phyloP scores from a whole-genome alignment of 73 alveolate genomes.

The Paraurostyla sp. region DNA sequence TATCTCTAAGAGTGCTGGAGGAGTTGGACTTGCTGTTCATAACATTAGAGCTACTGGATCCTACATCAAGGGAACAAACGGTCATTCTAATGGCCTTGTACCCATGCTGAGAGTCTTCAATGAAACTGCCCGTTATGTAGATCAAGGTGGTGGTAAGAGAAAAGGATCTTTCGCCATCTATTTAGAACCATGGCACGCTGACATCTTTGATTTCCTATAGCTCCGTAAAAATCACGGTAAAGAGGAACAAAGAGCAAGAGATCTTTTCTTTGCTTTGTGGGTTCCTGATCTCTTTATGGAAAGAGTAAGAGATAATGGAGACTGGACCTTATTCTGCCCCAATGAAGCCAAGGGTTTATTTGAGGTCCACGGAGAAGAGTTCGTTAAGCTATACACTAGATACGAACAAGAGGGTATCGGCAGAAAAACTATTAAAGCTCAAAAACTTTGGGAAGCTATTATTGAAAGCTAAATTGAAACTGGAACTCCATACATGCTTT shows the following conservation, averaged over 20 bases:
- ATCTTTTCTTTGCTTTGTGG: constrained; percentile 97
- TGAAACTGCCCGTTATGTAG: constrained; percentile 96
- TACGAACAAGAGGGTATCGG: constrained; percentile 93
- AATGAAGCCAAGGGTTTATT: constrained; percentile 92
- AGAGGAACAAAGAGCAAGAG: constrained; percentile 97
- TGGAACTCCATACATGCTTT: constrained; percentile 96
- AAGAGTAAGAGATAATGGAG: constrained; percentile 91
- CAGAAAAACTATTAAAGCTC: constrained; percentile 91
- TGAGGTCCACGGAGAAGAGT: constrained; percentile 93
- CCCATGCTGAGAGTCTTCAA: constrained; percentile 98
- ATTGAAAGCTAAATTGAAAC: constrained; percentile 95
- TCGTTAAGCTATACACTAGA: constrained; percentile 83
- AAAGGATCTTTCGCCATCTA: constrained; percentile 98
- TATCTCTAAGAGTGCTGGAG: constrained; percentile 96
- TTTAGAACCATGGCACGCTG: constrained; percentile 99
- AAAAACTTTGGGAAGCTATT: constrained; percentile 91
- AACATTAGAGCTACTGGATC: constrained; percentile 91
- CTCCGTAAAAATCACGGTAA: constrained; percentile 95
- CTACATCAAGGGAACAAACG: constrained; percentile 96
- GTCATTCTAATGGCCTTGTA: constrained; percentile 95
- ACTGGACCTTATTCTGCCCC: constrained; percentile 98
- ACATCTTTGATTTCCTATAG: constrained; percentile 90
- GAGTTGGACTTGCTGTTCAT: constrained; percentile 94
- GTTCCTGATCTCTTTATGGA: constrained; percentile 96
- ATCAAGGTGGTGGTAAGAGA: constrained; percentile 99